Evolutionary conservation across 805 yeast species (phyloP).

Genomic region (Metschnikowia gelsemii): DNA sequence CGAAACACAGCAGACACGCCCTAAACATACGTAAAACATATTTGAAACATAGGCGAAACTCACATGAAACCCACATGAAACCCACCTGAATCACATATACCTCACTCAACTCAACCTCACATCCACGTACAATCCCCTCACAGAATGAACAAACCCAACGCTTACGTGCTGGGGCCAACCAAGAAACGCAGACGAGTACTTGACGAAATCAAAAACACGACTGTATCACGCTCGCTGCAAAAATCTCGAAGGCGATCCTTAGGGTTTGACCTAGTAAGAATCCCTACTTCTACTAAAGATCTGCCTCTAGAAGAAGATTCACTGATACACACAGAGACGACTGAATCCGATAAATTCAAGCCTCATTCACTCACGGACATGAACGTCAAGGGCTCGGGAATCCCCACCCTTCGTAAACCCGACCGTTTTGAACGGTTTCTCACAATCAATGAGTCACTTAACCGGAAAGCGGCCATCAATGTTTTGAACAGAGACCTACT

Average conservation of each 20-base stretch:
- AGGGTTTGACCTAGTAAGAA: conserved; percentile 24
- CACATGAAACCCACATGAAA: conserved; percentile 4
- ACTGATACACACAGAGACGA: neutral
- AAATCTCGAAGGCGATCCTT: conserved; percentile 21
- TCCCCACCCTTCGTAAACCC: conserved; percentile 15
- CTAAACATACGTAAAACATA: too few species aligned
- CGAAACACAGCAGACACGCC: too few species aligned
- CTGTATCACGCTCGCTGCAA: conserved; percentile 16
- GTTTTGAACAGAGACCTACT: neutral
- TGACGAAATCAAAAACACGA: conserved; percentile 16
- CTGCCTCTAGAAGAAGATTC: neutral
- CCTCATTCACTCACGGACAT: conserved; percentile 1
- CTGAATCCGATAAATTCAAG: neutral
- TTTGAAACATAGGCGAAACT: neutral
- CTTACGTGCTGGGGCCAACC: conserved; percentile 1
- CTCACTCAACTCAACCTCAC: conserved; percentile 1
- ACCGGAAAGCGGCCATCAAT: conserved; percentile 12
- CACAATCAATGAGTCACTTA: conserved; percentile 17
- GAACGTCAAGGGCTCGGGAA: conserved; percentile 14
- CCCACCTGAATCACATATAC: conserved; percentile 4
- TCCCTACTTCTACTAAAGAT: conserved; percentile 3
- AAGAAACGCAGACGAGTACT: conserved; percentile 22
- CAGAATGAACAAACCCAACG: neutral
- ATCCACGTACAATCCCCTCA: conserved; percentile 3
- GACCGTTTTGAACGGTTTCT: conserved; percentile 15